Evolutionary conservation across 2,329 filamentous ascomycete species (phyloP).

Genomic region (Epicoccum nigrum): DNA sequence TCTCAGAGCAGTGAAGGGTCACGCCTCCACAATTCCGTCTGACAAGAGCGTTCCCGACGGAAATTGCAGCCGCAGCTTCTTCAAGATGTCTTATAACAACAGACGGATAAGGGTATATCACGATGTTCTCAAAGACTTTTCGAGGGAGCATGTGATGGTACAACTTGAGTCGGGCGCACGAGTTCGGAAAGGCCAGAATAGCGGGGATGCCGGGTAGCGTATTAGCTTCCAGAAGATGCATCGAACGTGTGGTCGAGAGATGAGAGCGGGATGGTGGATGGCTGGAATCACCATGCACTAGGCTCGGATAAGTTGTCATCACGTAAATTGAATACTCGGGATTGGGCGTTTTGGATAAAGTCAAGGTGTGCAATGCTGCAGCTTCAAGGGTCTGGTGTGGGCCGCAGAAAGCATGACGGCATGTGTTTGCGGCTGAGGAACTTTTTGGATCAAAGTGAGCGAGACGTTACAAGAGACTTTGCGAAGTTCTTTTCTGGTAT

Average conservation of each 20-base stretch:
- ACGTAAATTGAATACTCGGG: constrained; percentile 38
- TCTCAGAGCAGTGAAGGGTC: too few relatives aligned
- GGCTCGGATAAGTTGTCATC: constrained; percentile 28
- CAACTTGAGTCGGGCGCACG: constrained; percentile 1
- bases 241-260: constrained; percentile 11
- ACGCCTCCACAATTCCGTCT: background rate
- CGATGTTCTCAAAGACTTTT: constrained; percentile 2
- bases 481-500: background rate
- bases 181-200: constrained; percentile 1
- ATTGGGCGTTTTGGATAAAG: constrained; percentile 28
- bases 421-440: constrained; percentile 22
- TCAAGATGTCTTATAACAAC: background rate
- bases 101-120: background rate
- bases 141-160: constrained; percentile 8
- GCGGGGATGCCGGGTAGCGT: constrained; percentile 14
- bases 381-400: constrained; percentile 9
- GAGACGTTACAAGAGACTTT: background rate
- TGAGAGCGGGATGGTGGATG: background rate
- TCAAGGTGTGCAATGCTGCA: background rate
- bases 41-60: constrained; percentile 5
- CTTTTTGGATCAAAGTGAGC: constrained; percentile 15
- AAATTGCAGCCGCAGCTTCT: background rate
- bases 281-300: constrained; percentile 3
- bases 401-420: constrained; percentile 27
- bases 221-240: constrained; percentile 17